Evolutionary conservation across 208 protist species (phyloP).

Genomic region (Crithidia bombi): DNA sequence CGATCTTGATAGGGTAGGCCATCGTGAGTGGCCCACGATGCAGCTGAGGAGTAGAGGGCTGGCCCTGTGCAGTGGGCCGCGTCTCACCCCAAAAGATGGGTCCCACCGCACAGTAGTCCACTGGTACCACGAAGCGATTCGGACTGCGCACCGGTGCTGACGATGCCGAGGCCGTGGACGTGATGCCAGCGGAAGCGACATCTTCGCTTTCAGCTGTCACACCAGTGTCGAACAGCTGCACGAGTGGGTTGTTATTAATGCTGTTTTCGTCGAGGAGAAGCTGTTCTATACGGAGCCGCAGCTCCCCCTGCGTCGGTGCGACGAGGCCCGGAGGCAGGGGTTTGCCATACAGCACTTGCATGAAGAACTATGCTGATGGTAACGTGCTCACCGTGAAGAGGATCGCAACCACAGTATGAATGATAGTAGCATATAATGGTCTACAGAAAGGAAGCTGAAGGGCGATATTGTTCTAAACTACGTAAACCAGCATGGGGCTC

Average conservation of each 20-base stretch:
- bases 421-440: no score
- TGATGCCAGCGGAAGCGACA: no score
- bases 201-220: not conserved
- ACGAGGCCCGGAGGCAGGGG: conserved; percentile 73
- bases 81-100: conserved; percentile 84
- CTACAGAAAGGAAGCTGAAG: no score
- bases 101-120: conserved; percentile 80
- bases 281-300: conserved; percentile 84
- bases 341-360: conserved; percentile 72
- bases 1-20: conserved; percentile 82
- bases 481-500: no score
- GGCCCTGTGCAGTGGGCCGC: conserved; percentile 56
- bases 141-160: conserved; percentile 25
- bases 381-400: no score
- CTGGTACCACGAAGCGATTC: conserved; percentile 68
- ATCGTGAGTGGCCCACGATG: conserved; percentile 53
- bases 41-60: conserved; percentile 69
- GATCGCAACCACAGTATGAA: not conserved
- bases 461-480: no score
- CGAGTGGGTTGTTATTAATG: conserved; percentile 61
- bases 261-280: conserved; percentile 73
- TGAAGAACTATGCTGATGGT: conserved; percentile 3
- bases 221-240: conserved; percentile 40
- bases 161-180: not conserved
- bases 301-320: conserved; percentile 72